Base-by-base conservation (phyloP, 2,329 filamentous ascomycete genomes). In the Arthrinium puccinioides region DNA sequence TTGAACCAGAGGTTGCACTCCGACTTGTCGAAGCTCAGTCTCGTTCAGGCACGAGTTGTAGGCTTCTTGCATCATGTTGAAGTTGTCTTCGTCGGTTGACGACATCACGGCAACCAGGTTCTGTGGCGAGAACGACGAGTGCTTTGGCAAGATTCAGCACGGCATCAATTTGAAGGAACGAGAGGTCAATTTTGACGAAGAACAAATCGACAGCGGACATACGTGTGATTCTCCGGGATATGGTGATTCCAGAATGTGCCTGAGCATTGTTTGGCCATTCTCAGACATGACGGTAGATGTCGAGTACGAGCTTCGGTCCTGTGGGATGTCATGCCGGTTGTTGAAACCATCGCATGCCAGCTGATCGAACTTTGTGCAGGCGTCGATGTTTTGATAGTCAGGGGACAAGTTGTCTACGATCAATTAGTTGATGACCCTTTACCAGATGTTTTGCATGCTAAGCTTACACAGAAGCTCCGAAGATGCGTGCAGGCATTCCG, bases 41-140 rank as follows among this genome's bases (percentile, higher is more conserved):
- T 81, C 72, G 47, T 86, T 67, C 55, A 83, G 70, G 51, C 83
- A 87, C 23, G 80, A 72, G 43, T 75, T 61, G 49, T 85, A 87
- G 1, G 70, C 74, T 31, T 69, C 59, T 54, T 82, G 74, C 51
- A 87, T 61, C 55, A 82, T 81, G 42, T 74, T 59, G 50, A 85
- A 85, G 51, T 84, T 87, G 21, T 71, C 57, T 49, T 75, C 64
- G 40, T 82, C 76, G 1, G 64, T 60, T 4, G 64, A 66, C 29
- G 64, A 62, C 10, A 61, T 51, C 3, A 55, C 34, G 9, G 48
- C 43, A 8, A 46, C 37, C 9, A 70, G 54, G 34, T 61, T 58
- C 36, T 51, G 51, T 14, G 64, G 69, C 30, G 67, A 74, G 45
- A 72, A 72, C 36, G 57, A 57, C 5, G 70, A 73, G 44, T 71